phyloP scores from a whole-genome alignment of 1,284 basidiomycete species.

The Ceratobasidium theobromae region DNA sequence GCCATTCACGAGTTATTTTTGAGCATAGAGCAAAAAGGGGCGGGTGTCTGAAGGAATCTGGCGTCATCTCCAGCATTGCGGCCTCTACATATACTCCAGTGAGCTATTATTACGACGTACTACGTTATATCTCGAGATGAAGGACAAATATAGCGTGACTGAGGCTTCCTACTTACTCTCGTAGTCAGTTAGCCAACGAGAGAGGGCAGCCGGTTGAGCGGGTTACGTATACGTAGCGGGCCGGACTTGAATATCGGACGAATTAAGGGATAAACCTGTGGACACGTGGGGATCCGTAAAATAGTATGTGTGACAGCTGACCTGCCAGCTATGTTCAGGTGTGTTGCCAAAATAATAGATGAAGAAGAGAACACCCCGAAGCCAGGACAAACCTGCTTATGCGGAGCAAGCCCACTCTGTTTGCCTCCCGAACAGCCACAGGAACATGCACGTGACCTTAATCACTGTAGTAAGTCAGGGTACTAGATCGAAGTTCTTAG shows the following conservation, averaged over 20 bases:
- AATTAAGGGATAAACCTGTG: not conserved
- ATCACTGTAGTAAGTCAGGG: no score
- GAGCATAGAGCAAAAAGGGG: no score
- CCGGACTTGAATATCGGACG: constrained; percentile 3
- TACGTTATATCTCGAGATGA: not conserved
- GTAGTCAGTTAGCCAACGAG: not conserved
- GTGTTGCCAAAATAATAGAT: not conserved
- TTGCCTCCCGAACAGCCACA: not conserved
- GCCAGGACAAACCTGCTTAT: not conserved
- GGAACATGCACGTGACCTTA: not conserved
- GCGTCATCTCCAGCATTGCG: no score
- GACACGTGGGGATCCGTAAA: not conserved
- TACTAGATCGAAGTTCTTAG: no score
- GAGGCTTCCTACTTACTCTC: not conserved
- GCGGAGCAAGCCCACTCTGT: not conserved
- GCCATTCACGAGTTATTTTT: no score
- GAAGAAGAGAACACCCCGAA: not conserved
- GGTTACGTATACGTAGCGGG: not conserved
- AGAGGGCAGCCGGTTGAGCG: not conserved
- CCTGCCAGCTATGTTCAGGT: not conserved
- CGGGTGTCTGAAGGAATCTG: no score
- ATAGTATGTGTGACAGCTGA: not conserved
- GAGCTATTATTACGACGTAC: not conserved
- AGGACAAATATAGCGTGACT: not conserved
- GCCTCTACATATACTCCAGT: not conserved